phyloP scores from a whole-genome alignment of 2,329 filamentous ascomycete genomes.

The Parastagonospora avenae region DNA sequence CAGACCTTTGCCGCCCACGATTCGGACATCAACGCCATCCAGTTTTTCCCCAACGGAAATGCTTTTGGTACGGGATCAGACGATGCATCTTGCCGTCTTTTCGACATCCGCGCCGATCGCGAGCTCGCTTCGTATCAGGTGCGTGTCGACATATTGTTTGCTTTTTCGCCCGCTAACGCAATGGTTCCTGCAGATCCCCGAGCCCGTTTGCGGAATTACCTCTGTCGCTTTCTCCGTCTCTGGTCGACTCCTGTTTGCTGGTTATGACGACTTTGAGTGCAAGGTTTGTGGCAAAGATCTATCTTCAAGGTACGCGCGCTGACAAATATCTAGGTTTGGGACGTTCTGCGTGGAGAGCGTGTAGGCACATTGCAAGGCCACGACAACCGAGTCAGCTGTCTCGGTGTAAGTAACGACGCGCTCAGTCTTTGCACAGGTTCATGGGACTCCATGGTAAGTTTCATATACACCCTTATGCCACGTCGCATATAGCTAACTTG shows the following conservation, averaged over 20 bases:
- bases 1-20: constrained; percentile 99
- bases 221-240: constrained; percentile 98
- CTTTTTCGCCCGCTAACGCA: constrained; percentile 30
- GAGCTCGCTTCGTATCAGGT: constrained; percentile 69
- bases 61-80: constrained; percentile 98
- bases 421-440: constrained; percentile 99
- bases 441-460: constrained; percentile 95
- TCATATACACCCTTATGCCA: constrained; percentile 5
- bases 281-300: constrained; percentile 69
- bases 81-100: constrained; percentile 94
- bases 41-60: constrained; percentile 99
- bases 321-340: constrained; percentile 76
- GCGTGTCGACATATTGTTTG: background rate
- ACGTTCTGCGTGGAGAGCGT: constrained; percentile 94
- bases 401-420: constrained; percentile 98
- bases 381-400: constrained; percentile 97
- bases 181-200: constrained; percentile 75
- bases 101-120: constrained; percentile 95
- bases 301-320: constrained; percentile 45
- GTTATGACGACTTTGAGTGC: constrained; percentile 99
- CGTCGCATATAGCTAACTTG: constrained; percentile 27
- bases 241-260: constrained; percentile 90
- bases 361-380: constrained; percentile 96
- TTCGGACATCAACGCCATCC: constrained; percentile 98
- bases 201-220: constrained; percentile 96